Evolutionary conservation across 176 grass and related monocot genomes (phyloP).

Genomic region (Musa schizocarpa): DNA sequence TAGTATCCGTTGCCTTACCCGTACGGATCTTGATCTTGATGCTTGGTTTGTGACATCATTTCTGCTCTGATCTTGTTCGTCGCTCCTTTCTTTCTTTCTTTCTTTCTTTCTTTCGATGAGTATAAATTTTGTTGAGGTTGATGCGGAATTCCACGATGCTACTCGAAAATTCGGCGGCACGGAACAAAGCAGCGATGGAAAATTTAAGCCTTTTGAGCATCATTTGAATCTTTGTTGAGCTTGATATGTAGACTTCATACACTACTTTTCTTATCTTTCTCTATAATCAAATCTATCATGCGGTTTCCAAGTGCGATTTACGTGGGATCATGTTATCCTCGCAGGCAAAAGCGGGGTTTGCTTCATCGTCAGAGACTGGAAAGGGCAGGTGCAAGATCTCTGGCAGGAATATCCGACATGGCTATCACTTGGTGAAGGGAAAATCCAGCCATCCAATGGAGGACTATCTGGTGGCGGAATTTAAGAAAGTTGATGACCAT

Average conservation of each 20-base stretch:
- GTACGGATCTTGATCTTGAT: no score
- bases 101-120: not conserved
- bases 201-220: no score
- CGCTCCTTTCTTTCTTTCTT: not conserved
- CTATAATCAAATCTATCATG: no score
- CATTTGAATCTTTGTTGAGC: no score
- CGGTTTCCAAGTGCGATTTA: not conserved
- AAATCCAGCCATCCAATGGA: constrained; percentile 93
- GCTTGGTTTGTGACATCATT: not conserved
- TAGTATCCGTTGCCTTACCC: no score
- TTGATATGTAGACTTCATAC: no score
- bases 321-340: constrained; percentile 1
- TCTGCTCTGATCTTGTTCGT: constrained; percentile 2
- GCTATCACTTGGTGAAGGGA: constrained; percentile 84
- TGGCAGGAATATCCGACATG: constrained; percentile 55
- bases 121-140: not conserved
- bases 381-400: constrained; percentile 85
- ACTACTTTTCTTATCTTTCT: no score
- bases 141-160: no score
- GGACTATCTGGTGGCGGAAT: constrained; percentile 84
- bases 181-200: no score
- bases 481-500: constrained; percentile 44
- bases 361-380: constrained; percentile 68
- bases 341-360: constrained; percentile 77
- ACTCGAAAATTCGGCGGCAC: no score